These are phyloP conservation scores for Yamadazyma atlantica DNA, from an alignment of 1,139 yeast genomes.

Conservation along the genomic window DNA sequence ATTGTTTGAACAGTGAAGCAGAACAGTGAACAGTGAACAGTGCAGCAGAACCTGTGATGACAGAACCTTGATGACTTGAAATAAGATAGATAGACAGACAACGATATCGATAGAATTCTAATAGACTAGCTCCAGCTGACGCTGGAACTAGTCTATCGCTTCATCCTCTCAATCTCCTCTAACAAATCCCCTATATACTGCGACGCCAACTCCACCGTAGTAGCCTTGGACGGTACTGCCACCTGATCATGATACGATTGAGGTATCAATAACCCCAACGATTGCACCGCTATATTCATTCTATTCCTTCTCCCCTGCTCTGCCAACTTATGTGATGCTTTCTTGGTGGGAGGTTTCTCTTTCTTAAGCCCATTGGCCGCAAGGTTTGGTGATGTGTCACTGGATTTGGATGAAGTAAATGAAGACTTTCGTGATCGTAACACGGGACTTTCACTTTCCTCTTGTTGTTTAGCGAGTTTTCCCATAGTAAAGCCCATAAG, in stretches of 20 bases:
- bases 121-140: too few species aligned
- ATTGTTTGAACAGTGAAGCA: too few species aligned
- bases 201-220: constrained; percentile 89
- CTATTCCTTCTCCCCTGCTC: constrained; percentile 95
- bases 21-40: too few species aligned
- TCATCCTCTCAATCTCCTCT: constrained; percentile 36
- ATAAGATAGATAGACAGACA: too few species aligned
- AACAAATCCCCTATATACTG: constrained; percentile 59
- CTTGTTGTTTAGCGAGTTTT: constrained; percentile 40
- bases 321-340: constrained; percentile 86
- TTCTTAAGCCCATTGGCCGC: constrained; percentile 11
- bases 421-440: constrained; percentile 17
- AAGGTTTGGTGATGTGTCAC: constrained; percentile 21
- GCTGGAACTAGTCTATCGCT: too few species aligned
- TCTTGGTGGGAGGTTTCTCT: constrained; percentile 48
- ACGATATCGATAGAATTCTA: too few species aligned
- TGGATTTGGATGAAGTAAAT: constrained; percentile 15
- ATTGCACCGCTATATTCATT: constrained; percentile 82
- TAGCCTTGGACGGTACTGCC: constrained; percentile 79
- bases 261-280: constrained; percentile 68
- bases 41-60: too few species aligned
- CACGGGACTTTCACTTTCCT: constrained; percentile 9
- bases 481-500: constrained; percentile 54
- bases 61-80: too few species aligned
- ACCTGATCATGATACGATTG: constrained; percentile 58